A percentile compares a stretch with the other conserved stretches of the same genome.
Evolutionary conservation across 2,329 filamentous ascomycete species (phyloP).

Genomic region (Metarhizium sp.): DNA sequence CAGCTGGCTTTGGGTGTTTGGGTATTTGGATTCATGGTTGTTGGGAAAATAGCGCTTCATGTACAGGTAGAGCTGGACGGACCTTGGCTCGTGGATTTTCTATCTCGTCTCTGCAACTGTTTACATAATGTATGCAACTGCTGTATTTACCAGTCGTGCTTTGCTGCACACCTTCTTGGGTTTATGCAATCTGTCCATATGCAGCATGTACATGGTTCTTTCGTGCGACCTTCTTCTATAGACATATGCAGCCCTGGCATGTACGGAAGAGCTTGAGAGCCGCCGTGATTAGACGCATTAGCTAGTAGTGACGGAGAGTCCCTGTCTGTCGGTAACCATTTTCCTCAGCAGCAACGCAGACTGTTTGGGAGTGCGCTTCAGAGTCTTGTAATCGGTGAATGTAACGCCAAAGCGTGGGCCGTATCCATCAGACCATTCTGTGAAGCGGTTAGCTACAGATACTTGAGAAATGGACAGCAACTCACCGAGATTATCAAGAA

Average conservation of each 20-base stretch:
- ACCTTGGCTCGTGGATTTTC: background rate
- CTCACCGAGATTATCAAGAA: constrained; percentile 16
- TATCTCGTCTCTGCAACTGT: background rate
- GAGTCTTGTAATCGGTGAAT: constrained; percentile 26
- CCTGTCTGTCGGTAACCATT: constrained; percentile 15
- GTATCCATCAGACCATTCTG: constrained; percentile 28
- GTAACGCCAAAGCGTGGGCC: constrained; percentile 28
- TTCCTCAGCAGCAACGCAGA: constrained; percentile 21
- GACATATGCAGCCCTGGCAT: no score
- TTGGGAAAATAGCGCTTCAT: background rate
- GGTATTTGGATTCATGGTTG: background rate
- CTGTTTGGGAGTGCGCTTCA: constrained; percentile 28
- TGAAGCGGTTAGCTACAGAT: background rate
- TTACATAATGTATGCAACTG: no score
- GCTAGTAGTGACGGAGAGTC: background rate
- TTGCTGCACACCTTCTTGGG: no score
- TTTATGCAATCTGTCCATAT: no score
- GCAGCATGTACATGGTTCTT: no score
- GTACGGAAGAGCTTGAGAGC: no score
- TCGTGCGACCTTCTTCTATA: no score
- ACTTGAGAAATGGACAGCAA: background rate
- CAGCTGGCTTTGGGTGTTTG: background rate
- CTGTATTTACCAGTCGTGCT: no score
- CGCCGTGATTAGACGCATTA: no score
- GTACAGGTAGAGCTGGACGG: background rate